phyloP scores from a whole-genome alignment of 306 rosid genomes.

The Calophaca sinica region DNA sequence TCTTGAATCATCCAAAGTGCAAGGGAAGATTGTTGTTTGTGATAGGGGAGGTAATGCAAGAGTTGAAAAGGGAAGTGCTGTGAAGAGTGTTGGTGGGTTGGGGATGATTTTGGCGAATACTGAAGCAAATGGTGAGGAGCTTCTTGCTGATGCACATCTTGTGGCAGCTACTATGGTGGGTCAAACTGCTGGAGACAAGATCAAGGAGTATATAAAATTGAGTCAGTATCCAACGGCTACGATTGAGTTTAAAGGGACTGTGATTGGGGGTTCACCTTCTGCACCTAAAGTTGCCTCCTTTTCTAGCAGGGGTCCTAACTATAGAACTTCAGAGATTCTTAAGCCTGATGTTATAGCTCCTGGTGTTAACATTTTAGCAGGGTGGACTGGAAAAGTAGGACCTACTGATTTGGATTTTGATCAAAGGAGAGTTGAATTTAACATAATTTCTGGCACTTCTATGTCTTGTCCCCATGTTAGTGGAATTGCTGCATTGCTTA shows the following conservation, averaged over 20 bases:
- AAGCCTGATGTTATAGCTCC: constrained; percentile 96
- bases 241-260: constrained; percentile 74
- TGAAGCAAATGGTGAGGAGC: constrained; percentile 74
- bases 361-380: constrained; percentile 90
- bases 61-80: constrained; percentile 80
- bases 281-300: constrained; percentile 87
- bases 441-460: constrained; percentile 93
- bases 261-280: constrained; percentile 70
- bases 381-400: constrained; percentile 78
- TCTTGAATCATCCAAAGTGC: constrained; percentile 58
- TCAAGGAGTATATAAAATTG: constrained; percentile 59
- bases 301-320: constrained; percentile 90
- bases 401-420: constrained; percentile 84
- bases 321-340: constrained; percentile 72
- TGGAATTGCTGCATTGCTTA: constrained; percentile 84
- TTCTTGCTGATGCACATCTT: constrained; percentile 85
- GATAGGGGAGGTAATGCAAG: constrained; percentile 90
- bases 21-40: constrained; percentile 86
- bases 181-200: constrained; percentile 64
- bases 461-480: constrained; percentile 96
- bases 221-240: constrained; percentile 62
- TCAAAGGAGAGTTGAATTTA: constrained; percentile 86
- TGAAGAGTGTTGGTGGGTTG: constrained; percentile 75
- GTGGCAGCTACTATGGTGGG: constrained; percentile 89
- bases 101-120: constrained; percentile 76